These are phyloP conservation scores for Pyrenochaeta sp. DNA, from an alignment of 2,329 filamentous ascomycete species.

Conservation along the genomic window DNA sequence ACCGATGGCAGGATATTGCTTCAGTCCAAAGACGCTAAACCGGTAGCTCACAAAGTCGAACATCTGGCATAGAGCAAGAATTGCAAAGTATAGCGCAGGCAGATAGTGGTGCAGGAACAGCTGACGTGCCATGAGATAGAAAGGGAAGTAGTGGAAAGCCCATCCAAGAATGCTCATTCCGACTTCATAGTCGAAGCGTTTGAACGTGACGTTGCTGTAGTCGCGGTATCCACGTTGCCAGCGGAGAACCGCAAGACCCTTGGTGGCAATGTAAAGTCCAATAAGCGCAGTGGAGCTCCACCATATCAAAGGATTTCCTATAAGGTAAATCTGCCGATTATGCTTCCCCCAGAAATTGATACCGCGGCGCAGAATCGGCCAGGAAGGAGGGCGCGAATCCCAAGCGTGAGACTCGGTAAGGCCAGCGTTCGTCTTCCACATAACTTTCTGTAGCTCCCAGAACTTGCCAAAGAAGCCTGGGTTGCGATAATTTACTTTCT, in stretches of 20 bases:
- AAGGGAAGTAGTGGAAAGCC: conserved; percentile 99
- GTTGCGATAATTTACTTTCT: conserved; percentile 95
- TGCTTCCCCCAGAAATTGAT: conserved; percentile 99
- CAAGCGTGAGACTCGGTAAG: conserved; percentile 96
- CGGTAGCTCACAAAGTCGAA: conserved; percentile 86
- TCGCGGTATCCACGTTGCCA: conserved; percentile 95
- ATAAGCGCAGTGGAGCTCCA: conserved; percentile 85
- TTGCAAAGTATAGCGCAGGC: conserved; percentile 92
- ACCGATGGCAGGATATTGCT: conserved; percentile 76
- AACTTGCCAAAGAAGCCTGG: conserved; percentile 98
- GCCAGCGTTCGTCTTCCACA: conserved; percentile 98
- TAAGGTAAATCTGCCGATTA: conserved; percentile 93
- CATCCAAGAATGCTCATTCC: conserved; percentile 90
- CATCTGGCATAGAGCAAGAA: conserved; percentile 86
- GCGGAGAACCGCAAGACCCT: conserved; percentile 83
- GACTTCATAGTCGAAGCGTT: conserved; percentile 97
- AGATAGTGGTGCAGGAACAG: conserved; percentile 99
- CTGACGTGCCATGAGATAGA: conserved; percentile 97
- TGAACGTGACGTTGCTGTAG: conserved; percentile 83
- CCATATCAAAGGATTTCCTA: conserved; percentile 90
- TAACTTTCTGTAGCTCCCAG: conserved; percentile 94
- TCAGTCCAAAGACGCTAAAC: conserved; percentile 72
- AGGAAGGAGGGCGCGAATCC: conserved; percentile 93
- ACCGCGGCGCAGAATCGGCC: conserved; percentile 89
- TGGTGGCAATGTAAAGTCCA: conserved; percentile 80